These are phyloP conservation scores for Meredithiella fracta DNA, from an alignment of 2,329 filamentous ascomycete species.

Conservation along the genomic window DNA sequence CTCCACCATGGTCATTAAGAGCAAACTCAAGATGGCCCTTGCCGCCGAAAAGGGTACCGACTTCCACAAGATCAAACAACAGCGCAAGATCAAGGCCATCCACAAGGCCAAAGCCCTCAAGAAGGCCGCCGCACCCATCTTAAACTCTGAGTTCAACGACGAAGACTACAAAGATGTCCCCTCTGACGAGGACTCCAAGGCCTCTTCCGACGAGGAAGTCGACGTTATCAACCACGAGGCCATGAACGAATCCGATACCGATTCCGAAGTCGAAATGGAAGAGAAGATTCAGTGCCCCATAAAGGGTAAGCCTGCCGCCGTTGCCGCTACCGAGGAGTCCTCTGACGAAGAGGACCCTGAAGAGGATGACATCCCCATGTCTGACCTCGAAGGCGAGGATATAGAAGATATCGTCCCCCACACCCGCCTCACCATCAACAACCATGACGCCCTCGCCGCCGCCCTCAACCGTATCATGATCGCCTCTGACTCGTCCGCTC, in stretches of 20 bases:
- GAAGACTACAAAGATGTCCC: conserved; percentile 21
- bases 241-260: conserved; percentile 46
- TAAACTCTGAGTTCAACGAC: conserved; percentile 19
- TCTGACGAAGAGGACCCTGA: conserved; percentile 50
- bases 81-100: conserved; percentile 31
- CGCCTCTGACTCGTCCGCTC: conserved; percentile 46
- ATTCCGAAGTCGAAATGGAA: conserved; percentile 61
- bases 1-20: conserved; percentile 26
- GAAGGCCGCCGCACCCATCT: conserved; percentile 18
- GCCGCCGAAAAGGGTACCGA: conserved; percentile 38
- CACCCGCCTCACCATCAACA: conserved; percentile 93
- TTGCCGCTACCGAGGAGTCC: conserved; percentile 22
- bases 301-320: conserved; percentile 25
- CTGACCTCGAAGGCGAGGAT: conserved; percentile 61
- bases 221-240: conserved; percentile 32
- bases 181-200: conserved; percentile 20
- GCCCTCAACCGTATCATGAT: conserved; percentile 63
- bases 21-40: conserved; percentile 37
- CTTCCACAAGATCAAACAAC: conserved; percentile 34
- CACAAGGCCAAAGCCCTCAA: conserved; percentile 23
- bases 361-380: conserved; percentile 77
- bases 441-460: conserved; percentile 68
- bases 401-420: conserved; percentile 76
- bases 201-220: conserved; percentile 17
- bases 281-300: conserved; percentile 43